Base-by-base conservation (phyloP, 805 yeast genomes). In the Pichia sporocuriosa region DNA sequence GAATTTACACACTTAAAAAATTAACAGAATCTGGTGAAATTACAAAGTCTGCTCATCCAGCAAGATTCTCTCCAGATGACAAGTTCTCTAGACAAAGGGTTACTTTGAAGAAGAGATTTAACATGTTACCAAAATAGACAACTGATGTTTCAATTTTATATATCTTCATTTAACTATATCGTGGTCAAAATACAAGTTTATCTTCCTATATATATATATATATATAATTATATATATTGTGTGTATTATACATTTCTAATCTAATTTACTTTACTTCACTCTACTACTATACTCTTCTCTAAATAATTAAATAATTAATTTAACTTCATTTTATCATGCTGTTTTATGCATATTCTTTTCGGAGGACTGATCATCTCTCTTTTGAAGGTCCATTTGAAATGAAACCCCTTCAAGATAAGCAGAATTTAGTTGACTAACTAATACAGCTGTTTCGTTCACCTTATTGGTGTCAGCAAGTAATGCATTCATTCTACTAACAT, bases 61-160 rank as follows among this genome's bases (percentile, higher is more conserved):
- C 99, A 40, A 83, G 99, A 70, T 93, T 93, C 67, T 93, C 98
- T 26, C 99, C 99, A 55, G 99, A 93, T 65, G 99, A 93, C 77
- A 93, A 93, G 71, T 90, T 87, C 73, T 93, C 98, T 36, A 84
- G 97, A 74, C 97, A 93, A 69, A 86, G 99, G 77, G 96, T 93
- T 39, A 90, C 97, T 44, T 75, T 93, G 62, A 93, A 93, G 81
- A 93, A 87, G 76, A 83, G 98, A 73, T 90, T 69, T 64, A 81
- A 81, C 54, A 63, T 93, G 65, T 73, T 93, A 62, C 96, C 96
- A 58, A 83, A 94, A 37, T 40, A 43, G 37, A 31, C 21, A 40
- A 36, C 22, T 13, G 16, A 15, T 16, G n/a, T 12, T 11, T 7
- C 10, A 26, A 7, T 6, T 26, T 26, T 26, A 11, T 11, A 15